Conservation (phyloP, 306 rosid species). For the Ochetophila trinervis region DNA sequence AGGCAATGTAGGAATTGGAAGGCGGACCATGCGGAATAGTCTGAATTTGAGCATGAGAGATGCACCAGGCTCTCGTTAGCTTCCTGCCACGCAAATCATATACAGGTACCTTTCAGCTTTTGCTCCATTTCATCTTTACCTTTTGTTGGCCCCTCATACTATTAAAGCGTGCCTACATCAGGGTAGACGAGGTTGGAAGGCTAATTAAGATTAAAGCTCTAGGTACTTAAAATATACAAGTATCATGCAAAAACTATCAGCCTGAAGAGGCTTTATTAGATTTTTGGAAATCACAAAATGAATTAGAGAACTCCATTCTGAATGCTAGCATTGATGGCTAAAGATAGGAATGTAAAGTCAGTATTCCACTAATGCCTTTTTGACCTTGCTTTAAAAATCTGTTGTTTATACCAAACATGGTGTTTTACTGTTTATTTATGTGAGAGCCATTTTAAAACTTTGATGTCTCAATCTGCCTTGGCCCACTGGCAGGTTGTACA, state of each 20-base stretch:
- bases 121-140: neutral
- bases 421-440: neutral
- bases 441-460: neutral
- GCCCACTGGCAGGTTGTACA: conserved; percentile 59
- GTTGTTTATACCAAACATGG: neutral
- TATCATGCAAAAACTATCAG: too few relatives aligned
- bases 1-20: conserved; percentile 81
- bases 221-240: too few relatives aligned
- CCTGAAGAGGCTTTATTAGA: too few relatives aligned
- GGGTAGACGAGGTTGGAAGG: neutral
- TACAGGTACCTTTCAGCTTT: conserved; percentile 41
- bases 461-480: conserved; percentile 9
- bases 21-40: conserved; percentile 94
- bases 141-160: neutral
- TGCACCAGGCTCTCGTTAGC: conserved; percentile 63
- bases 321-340: neutral
- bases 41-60: conserved; percentile 92
- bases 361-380: neutral
- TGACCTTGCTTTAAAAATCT: too few relatives aligned
- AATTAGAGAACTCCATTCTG: too few relatives aligned
- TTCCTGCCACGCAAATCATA: conserved; percentile 36
- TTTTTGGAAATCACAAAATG: too few relatives aligned
- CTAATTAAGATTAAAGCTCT: neutral
- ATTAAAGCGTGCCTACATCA: neutral
- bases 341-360: neutral